Base-by-base conservation (phyloP, 805 yeast species). In the Candida takata region DNA sequence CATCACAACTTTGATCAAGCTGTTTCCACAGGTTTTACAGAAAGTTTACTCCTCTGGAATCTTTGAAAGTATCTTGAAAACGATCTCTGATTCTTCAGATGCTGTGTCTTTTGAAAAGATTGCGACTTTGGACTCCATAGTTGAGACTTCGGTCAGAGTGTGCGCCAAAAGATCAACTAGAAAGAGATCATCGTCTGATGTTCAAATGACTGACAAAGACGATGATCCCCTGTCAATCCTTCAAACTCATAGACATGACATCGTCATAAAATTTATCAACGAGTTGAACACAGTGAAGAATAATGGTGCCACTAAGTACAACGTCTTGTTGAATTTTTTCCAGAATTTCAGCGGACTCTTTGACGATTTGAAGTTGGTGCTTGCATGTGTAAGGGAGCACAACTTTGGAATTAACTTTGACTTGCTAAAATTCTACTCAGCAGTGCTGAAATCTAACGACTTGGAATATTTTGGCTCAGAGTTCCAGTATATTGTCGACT, bases 21-120 rank as follows among this genome's bases (percentile, higher is more conserved):
- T 50, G 2, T 62, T 60, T 34, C 73, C 78, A 3, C 35, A 41
- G 1, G 37, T 52, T 2, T 47, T 74, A 13, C 54, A 64, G 6
- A 28, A 45, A 3, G 40, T 72, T 8, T 67, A 65, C 37, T 38
- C 51, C 3, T 29, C 37, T 1, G 51, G 56, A 8, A 36, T 61
- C 10, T 59, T 65, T 36, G 55, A 48, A 6, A 40, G 40, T 2
- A 35, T 74, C 4, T 46, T 70, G 10, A 38, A 46, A 25, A 54
- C 64, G 28, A 36, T 70, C 17, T 50, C 60, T 27, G 79, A 74
- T 54, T 45, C 61, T 23, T 65, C 72, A 40, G 69, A 66, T 7
- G 55, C 66, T 15, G 86, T 79, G 1, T 64, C 74, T 2, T 57
- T 61, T 28, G 77, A 73, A 38, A 60, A 72, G 1, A 52, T 79